phyloP scores from a whole-genome alignment of 169 alveolate species.

The Plasmodium adleri region DNA sequence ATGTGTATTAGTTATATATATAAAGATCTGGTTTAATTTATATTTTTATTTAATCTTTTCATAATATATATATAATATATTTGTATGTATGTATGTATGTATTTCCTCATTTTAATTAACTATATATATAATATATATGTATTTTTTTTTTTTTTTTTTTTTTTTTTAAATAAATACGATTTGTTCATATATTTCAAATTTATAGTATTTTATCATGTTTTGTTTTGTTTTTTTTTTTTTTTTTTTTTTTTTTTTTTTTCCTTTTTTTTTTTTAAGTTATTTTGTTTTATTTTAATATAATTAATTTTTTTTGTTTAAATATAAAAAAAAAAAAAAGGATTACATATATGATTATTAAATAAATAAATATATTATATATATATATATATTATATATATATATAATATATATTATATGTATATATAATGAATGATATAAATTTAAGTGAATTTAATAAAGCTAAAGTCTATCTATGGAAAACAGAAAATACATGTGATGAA shows the following conservation, averaged over 20 bases:
- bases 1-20: too few relatives aligned
- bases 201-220: not conserved
- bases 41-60: too few relatives aligned
- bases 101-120: too few relatives aligned
- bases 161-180: not conserved
- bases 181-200: too few relatives aligned
- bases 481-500: conserved; percentile 62
- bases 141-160: not conserved
- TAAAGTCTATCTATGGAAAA: conserved; percentile 73
- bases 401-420: not conserved
- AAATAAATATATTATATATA: too few relatives aligned
- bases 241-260: not conserved
- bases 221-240: not conserved
- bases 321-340: not conserved
- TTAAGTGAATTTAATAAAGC: conserved; percentile 56
- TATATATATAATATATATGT: not conserved
- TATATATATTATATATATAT: not conserved
- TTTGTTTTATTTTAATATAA: not conserved
- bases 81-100: too few relatives aligned
- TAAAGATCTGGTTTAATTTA: too few relatives aligned
- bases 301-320: not conserved
- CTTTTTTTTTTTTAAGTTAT: not conserved
- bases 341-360: too few relatives aligned
- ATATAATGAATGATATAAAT: conserved; percentile 14
- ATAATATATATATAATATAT: too few relatives aligned